These are phyloP conservation scores for Leishmania gerbilli DNA, from an alignment of 208 protist genomes.

Conservation along the genomic window DNA sequence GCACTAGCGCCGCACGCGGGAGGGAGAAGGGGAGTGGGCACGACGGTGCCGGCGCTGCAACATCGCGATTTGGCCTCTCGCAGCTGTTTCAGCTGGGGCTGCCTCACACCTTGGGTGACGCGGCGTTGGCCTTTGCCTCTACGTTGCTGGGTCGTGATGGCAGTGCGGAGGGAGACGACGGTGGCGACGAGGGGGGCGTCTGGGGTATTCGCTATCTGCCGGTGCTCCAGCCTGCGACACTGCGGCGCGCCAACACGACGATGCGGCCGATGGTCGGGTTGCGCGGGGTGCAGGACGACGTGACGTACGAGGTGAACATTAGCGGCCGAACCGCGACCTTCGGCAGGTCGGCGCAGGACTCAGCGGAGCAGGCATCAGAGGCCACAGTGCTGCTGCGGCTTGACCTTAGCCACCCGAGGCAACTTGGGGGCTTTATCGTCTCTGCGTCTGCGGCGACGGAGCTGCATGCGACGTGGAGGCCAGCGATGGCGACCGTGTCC, in stretches of 20 bases:
- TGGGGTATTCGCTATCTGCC: conserved; percentile 51
- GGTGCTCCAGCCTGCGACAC: conserved; percentile 47
- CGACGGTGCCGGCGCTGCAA: not conserved
- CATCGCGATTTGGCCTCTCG: conserved; percentile 14
- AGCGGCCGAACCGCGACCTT: conserved; percentile 25
- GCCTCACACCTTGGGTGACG: conserved; percentile 16
- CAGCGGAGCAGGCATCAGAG: not conserved
- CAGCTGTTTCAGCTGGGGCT: conserved; percentile 33
- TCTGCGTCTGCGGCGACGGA: conserved; percentile 1
- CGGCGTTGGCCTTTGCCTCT: not conserved
- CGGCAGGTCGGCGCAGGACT: not conserved
- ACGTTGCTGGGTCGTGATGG: not conserved
- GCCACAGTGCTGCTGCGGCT: conserved; percentile 63
- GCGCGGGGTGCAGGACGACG: conserved; percentile 61
- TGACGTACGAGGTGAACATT: conserved; percentile 70
- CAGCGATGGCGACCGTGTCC: not conserved
- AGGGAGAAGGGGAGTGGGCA: not conserved
- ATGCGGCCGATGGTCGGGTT: conserved; percentile 80
- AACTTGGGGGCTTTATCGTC: conserved; percentile 53
- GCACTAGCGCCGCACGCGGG: not conserved
- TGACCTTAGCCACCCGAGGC: conserved; percentile 50
- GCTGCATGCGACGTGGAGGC: too few relatives aligned
- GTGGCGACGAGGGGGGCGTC: not conserved
- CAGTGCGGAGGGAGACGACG: not conserved
- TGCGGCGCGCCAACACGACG: conserved; percentile 39